phyloP scores from a whole-genome alignment of 2,329 filamentous ascomycete genomes.

The Alternaria rosae region DNA sequence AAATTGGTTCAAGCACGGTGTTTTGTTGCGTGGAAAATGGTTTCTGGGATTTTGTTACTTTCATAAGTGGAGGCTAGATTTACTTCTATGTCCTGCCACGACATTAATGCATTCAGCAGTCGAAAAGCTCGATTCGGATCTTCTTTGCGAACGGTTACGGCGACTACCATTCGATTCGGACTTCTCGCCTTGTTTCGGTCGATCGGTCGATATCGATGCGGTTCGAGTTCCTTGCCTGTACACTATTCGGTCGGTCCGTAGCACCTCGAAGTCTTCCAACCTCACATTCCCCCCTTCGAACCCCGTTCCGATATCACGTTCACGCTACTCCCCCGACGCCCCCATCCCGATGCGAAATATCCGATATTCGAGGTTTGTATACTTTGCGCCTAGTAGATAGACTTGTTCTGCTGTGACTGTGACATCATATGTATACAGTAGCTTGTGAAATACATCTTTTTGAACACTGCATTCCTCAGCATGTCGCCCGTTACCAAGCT shows the following conservation, averaged over 20 bases:
- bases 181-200: constrained; percentile 38
- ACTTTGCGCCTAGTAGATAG: constrained; percentile 10
- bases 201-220: constrained; percentile 45
- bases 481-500: background rate
- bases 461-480: background rate
- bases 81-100: constrained; percentile 33
- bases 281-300: constrained; percentile 20
- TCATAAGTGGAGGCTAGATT: constrained; percentile 33
- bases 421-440: constrained; percentile 7
- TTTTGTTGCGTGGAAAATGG: constrained; percentile 33
- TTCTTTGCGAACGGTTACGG: constrained; percentile 46
- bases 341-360: constrained; percentile 16
- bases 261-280: constrained; percentile 39
- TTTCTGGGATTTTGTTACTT: constrained; percentile 33
- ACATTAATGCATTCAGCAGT: constrained; percentile 49
- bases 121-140: constrained; percentile 41
- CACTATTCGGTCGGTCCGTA: constrained; percentile 49
- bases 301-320: constrained; percentile 14
- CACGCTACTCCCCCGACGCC: constrained; percentile 14
- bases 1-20: constrained; percentile 34
- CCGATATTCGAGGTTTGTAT: constrained; percentile 19
- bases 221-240: constrained; percentile 43
- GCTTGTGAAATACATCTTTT: background rate
- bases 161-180: constrained; percentile 46
- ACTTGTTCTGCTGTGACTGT: constrained; percentile 9